Evolutionary conservation across 176 grass and related monocot genomes (phyloP).

Genomic region (Themeda triandra): DNA sequence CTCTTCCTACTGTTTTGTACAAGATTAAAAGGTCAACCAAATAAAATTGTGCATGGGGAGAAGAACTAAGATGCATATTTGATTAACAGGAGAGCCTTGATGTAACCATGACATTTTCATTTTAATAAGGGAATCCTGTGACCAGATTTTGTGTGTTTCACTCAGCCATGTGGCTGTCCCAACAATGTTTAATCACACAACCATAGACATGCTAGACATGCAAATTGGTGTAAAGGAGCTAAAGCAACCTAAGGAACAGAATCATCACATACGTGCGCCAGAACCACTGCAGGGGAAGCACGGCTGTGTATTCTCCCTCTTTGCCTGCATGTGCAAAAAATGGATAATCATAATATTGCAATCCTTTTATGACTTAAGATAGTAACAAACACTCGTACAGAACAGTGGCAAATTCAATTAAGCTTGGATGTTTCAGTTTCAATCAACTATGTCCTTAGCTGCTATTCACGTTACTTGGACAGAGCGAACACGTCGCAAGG

Average conservation of each 20-base stretch:
- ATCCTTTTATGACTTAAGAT: neutral
- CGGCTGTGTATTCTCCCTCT: conserved; percentile 85
- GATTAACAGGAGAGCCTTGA: neutral
- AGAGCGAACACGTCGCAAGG: too few species aligned
- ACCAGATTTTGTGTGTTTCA: neutral
- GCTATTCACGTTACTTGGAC: neutral
- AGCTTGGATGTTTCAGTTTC: neutral
- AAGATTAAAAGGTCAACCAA: too few species aligned
- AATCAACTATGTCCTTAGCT: neutral
- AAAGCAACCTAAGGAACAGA: neutral
- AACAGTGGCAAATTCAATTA: neutral
- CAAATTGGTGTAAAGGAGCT: neutral
- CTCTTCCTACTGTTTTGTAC: neutral
- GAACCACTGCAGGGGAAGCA: conserved; percentile 97
- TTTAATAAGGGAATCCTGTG: neutral
- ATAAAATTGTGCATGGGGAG: neutral
- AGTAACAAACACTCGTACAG: neutral
- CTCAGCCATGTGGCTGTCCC: neutral
- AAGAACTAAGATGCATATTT: neutral
- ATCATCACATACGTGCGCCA: conserved; percentile 64
- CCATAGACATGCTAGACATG: neutral
- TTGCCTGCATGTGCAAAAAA: conserved; percentile 52
- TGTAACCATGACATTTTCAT: neutral
- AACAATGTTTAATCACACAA: neutral
- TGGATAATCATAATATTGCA: neutral